Percentiles rank a stretch among this genome's conserved stretches.
Evolutionary conservation across 257 asterid species (phyloP).

Genomic region (Nicotiana paniculata): DNA sequence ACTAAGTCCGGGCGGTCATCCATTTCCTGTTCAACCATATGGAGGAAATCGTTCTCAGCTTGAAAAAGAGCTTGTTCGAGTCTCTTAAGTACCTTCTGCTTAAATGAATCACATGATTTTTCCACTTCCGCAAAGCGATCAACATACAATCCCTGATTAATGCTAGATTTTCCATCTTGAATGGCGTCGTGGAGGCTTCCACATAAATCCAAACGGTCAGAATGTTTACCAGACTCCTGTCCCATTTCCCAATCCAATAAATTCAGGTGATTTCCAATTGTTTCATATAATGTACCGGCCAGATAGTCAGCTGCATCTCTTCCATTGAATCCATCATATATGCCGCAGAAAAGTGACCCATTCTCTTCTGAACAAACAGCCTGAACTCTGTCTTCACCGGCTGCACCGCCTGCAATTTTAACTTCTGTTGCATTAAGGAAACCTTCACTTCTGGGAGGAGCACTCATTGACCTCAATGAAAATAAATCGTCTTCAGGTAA

Average conservation of each 20-base stretch:
- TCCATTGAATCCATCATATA: slow-evolving; percentile 92
- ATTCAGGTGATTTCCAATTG: slow-evolving; percentile 54
- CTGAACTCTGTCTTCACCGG: slow-evolving; percentile 97
- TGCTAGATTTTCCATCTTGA: not conserved
- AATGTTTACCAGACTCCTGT: slow-evolving; percentile 26
- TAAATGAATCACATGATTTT: slow-evolving; percentile 19
- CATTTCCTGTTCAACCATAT: slow-evolving; percentile 97
- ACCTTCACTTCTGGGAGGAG: slow-evolving; percentile 54
- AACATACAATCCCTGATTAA: not conserved
- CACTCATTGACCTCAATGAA: slow-evolving; percentile 46
- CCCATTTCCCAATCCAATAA: slow-evolving; percentile 54
- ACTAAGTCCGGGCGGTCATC: slow-evolving; percentile 94
- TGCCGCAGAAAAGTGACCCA: slow-evolving; percentile 84
- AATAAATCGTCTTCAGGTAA: slow-evolving; percentile 43
- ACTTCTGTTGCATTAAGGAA: slow-evolving; percentile 61
- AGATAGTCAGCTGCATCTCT: slow-evolving; percentile 97
- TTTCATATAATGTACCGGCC: slow-evolving; percentile 82
- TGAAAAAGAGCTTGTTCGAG: slow-evolving; percentile 63
- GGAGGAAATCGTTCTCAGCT: slow-evolving; percentile 79
- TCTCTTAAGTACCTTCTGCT: slow-evolving; percentile 56
- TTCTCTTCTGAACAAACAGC: slow-evolving; percentile 96
- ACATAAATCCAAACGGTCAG: slow-evolving; percentile 10
- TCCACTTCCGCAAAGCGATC: not conserved
- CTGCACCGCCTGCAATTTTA: slow-evolving; percentile 97
- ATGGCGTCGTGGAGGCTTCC: not conserved